These are phyloP conservation scores for Sporothrix phasma DNA, from an alignment of 2,329 filamentous ascomycete genomes.

Conservation along the genomic window DNA sequence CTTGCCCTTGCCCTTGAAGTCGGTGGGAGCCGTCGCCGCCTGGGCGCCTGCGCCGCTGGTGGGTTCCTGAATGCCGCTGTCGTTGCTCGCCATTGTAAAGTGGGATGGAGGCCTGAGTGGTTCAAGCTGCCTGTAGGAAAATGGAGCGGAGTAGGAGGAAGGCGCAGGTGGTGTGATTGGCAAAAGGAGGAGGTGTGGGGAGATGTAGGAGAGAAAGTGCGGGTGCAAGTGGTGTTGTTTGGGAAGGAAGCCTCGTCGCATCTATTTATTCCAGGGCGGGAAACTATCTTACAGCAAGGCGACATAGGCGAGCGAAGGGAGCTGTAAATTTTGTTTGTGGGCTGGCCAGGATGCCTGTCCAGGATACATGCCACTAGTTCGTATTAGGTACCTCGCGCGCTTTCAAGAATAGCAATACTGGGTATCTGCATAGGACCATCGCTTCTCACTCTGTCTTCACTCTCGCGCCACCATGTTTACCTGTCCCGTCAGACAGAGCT, in stretches of 20 bases:
- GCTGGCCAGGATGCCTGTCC: conserved; percentile 6
- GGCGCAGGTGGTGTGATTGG: neutral
- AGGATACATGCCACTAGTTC: neutral
- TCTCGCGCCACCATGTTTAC: no score
- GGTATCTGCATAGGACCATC: neutral
- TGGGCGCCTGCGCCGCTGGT: conserved; percentile 27
- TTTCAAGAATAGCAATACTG: neutral
- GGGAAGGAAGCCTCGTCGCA: conserved; percentile 7
- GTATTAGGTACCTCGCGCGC: neutral
- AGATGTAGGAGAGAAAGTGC: neutral
- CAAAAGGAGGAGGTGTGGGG: neutral
- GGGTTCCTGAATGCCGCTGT: conserved; percentile 40
- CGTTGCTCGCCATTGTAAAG: conserved; percentile 36
- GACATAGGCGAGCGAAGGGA: neutral
- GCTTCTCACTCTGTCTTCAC: neutral
- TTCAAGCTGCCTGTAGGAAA: neutral
- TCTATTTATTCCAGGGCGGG: conserved; percentile 9
- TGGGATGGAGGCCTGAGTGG: neutral
- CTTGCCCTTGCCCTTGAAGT: conserved; percentile 73
- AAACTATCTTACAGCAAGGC: neutral
- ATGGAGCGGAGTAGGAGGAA: neutral
- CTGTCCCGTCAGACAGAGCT: no score
- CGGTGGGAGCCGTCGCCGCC: conserved; percentile 20
- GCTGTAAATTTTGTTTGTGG: conserved; percentile 11
- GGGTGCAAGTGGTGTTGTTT: neutral